These are phyloP conservation scores for Xanthoconium stramineum DNA, from an alignment of 768 basidiomycete species.

Conservation along the genomic window DNA sequence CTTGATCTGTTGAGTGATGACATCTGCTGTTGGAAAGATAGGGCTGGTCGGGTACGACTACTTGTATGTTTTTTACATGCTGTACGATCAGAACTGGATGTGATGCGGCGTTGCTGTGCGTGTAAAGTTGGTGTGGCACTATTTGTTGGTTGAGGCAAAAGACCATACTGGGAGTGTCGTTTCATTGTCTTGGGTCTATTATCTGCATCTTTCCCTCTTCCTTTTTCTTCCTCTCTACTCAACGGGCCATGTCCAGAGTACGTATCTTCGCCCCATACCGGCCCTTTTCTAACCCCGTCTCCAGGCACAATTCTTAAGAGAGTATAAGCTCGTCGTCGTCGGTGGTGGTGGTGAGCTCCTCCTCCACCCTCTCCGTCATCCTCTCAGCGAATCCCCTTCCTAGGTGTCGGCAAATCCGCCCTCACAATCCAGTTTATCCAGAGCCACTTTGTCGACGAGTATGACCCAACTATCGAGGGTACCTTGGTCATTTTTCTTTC, in stretches of 20 bases:
- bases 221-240: neutral
- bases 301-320: slow-evolving; percentile 86
- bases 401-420: slow-evolving; percentile 73
- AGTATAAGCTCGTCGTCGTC: slow-evolving; percentile 98
- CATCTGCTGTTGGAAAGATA: no score
- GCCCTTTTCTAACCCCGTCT: neutral
- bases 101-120: neutral
- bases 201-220: slow-evolving; percentile 13
- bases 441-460: slow-evolving; percentile 89
- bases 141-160: slow-evolving; percentile 21
- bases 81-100: no score
- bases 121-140: slow-evolving; percentile 20
- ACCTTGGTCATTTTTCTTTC: slow-evolving; percentile 10
- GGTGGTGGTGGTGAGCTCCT: slow-evolving; percentile 83
- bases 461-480: slow-evolving; percentile 95
- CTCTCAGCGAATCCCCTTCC: neutral
- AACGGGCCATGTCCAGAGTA: slow-evolving; percentile 32
- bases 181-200: neutral
- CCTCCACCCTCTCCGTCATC: slow-evolving; percentile 32
- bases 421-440: slow-evolving; percentile 99
- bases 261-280: neutral
- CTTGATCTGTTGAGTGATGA: no score
- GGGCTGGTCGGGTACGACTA: no score
- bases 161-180: slow-evolving; percentile 8
- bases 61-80: no score